Conservation (phyloP, 371 early-diverging fungal genomes). For the Saksenaea oblongispora region DNA sequence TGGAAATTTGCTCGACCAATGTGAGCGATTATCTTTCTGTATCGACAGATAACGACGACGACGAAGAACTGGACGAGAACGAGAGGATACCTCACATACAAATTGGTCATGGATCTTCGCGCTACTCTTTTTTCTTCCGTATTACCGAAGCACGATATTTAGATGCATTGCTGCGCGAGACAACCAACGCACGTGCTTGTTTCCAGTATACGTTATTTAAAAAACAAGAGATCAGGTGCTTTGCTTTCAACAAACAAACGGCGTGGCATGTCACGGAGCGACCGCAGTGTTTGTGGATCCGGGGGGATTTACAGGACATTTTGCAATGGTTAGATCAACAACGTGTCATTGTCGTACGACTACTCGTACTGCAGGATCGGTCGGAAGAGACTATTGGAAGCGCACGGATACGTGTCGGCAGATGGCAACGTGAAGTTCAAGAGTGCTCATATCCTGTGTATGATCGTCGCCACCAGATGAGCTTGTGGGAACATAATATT, state of each 20-base stretch:
- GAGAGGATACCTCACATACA: neutral
- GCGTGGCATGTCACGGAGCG: neutral
- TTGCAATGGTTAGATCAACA: neutral
- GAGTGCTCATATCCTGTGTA: neutral
- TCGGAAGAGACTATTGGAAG: neutral
- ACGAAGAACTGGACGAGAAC: slow-evolving; percentile 3
- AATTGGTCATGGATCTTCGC: neutral
- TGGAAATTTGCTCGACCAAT: slow-evolving; percentile 25
- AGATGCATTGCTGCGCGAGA: neutral
- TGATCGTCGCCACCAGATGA: neutral
- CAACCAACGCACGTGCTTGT: neutral
- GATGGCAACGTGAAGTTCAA: neutral
- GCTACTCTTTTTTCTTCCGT: slow-evolving; percentile 1
- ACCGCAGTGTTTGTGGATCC: neutral
- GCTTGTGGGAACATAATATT: neutral
- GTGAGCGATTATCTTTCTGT: slow-evolving; percentile 13
- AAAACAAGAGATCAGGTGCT: neutral
- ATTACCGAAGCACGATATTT: slow-evolving; percentile 1
- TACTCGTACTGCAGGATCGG: neutral
- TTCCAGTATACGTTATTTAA: neutral
- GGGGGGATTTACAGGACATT: neutral
- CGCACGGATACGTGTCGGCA: neutral
- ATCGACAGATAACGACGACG: slow-evolving; percentile 7
- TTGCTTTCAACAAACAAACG: neutral
- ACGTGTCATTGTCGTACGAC: neutral